These are phyloP conservation scores for Claviceps purpurea DNA, from an alignment of 2,329 filamentous ascomycete genomes.

Conservation along the genomic window DNA sequence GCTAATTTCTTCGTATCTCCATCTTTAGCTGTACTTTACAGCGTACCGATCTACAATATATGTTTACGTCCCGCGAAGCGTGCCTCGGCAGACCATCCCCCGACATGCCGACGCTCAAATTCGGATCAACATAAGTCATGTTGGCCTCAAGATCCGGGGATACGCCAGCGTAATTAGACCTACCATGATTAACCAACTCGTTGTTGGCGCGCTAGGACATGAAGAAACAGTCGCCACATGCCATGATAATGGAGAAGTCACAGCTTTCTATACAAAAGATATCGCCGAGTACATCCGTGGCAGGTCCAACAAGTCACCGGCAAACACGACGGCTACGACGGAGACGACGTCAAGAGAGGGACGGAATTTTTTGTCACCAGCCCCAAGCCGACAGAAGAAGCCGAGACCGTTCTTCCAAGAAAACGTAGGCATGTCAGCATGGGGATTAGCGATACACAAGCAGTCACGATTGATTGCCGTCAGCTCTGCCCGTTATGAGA, in stretches of 20 bases:
- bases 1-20: constrained; percentile 2
- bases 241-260: constrained; percentile 65
- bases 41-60: constrained; percentile 45
- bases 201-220: constrained; percentile 54
- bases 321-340: too few relatives aligned
- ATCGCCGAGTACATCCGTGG: constrained; percentile 31
- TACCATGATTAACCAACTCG: constrained; percentile 56
- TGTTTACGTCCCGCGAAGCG: constrained; percentile 38
- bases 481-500: constrained; percentile 55
- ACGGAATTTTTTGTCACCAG: background rate
- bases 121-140: constrained; percentile 27
- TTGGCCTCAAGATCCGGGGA: constrained; percentile 31
- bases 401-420: constrained; percentile 52
- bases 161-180: constrained; percentile 35
- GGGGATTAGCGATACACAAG: constrained; percentile 76
- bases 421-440: constrained; percentile 67
- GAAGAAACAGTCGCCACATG: constrained; percentile 55
- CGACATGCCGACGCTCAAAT: constrained; percentile 37
- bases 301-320: constrained; percentile 1
- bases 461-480: constrained; percentile 76
- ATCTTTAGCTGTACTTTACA: constrained; percentile 42
- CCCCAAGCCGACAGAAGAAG: constrained; percentile 1
- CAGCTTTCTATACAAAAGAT: constrained; percentile 51
- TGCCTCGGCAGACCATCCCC: constrained; percentile 33
- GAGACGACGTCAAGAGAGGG: constrained; percentile 5